Evolutionary conservation across 2,329 filamentous ascomycete genomes (phyloP), one percentile per base, ranked within the genome.

Genomic region (Colletotrichum sidae): DNA sequence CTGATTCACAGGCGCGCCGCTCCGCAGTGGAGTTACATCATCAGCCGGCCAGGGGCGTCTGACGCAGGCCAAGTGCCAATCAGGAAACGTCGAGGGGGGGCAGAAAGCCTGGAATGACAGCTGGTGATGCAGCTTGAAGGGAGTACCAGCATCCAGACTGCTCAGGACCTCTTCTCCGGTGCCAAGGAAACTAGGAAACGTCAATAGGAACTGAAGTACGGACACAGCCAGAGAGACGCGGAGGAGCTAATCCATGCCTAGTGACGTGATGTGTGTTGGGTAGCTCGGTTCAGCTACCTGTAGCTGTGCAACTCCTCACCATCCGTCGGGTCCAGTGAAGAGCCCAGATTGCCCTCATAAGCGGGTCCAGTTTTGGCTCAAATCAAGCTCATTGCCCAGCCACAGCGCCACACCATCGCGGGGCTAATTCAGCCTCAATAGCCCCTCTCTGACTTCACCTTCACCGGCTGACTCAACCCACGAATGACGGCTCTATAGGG

Each of bases 11-110:
- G 11, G 37, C 44, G 41, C 55, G 25, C 55, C 42, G 49, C 61
- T 44, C 45, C 45, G 42, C 35, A 38, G 49, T 51, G 60, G 49
- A 54, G 63, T 64, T 67, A 67, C 64, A 67, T 67, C 61, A 66
- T 66, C 44, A 58, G 55, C 58, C 34, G 41, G 64, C 12, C 60
- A 67, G 61, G 55, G 37, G 37, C 55, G 46, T 39, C 65, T 65
- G 65, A 67, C 65, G 65, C 65, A 66, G 37, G 65, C 65, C 62
- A 66, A 65, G 65, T 56, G 42, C 56, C 55, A 56, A 55, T 61
- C 55, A 60, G 41, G 33, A 25, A 25, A 13, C 42, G 46, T 46
- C 9, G 37, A 61, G 41, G 46, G 46, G 49, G 46, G 34, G 38
- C 38, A 44, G 39, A 34, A 61, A 57, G 59, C 45, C 45, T 34